These are phyloP conservation scores for Gracilaria domingensis DNA, from an alignment of 23 red algal genomes.

Conservation along the genomic window DNA sequence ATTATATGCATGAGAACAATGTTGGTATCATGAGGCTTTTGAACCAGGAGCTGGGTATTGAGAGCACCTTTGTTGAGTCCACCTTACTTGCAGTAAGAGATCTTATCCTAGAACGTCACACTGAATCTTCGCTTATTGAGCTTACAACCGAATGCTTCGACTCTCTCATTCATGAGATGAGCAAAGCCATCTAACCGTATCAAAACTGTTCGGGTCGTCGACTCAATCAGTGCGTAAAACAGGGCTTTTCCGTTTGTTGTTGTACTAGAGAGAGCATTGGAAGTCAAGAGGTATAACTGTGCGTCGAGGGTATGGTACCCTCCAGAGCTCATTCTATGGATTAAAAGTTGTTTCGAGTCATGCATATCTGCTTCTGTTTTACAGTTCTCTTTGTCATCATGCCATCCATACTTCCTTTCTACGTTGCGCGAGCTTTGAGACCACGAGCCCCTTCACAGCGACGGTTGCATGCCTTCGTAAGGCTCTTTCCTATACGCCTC, in stretches of 20 bases:
- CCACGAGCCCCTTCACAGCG: too few relatives aligned
- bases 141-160: slow-evolving; percentile 49
- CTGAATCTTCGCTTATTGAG: slow-evolving; percentile 8
- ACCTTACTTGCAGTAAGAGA: slow-evolving; percentile 23
- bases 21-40: slow-evolving; percentile 64
- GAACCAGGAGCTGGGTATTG: slow-evolving; percentile 63
- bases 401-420: too few relatives aligned
- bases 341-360: slow-evolving; percentile 3
- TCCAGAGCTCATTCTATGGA: neutral
- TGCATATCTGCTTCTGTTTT: neutral
- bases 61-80: neutral
- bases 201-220: neutral
- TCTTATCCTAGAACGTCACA: slow-evolving; percentile 27
- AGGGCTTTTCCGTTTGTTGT: slow-evolving; percentile 6
- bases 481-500: slow-evolving; percentile 39
- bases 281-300: neutral
- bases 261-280: neutral
- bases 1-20: slow-evolving; percentile 82
- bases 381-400: neutral
- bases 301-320: neutral
- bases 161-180: slow-evolving; percentile 1
- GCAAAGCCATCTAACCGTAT: neutral
- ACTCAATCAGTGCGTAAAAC: neutral
- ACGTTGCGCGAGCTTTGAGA: too few relatives aligned
- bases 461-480: slow-evolving; percentile 28